A percentile compares a stretch with the other conserved stretches of the same genome.
These are phyloP conservation scores for Metschnikowia aberdeeniae DNA, from an alignment of 805 yeast species.

Conservation along the genomic window DNA sequence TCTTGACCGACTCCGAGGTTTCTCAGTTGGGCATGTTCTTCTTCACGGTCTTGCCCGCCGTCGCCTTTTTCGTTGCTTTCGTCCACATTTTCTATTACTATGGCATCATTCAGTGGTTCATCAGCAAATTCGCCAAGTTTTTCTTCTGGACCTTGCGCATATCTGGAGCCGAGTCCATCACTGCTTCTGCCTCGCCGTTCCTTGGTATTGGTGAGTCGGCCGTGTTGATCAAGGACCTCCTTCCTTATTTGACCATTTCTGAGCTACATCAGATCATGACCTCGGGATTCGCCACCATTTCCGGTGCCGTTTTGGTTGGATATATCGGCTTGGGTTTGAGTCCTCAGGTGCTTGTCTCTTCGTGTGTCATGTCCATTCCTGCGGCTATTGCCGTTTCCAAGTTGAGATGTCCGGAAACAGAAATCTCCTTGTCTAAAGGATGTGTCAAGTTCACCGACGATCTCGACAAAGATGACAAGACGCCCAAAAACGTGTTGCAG, in stretches of 20 bases:
- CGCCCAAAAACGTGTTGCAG: conserved; percentile 49
- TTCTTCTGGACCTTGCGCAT: conserved; percentile 58
- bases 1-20: conserved; percentile 42
- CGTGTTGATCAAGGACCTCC: conserved; percentile 53
- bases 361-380: conserved; percentile 68
- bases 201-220: conserved; percentile 66
- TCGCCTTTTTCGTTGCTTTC: conserved; percentile 59
- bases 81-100: conserved; percentile 57
- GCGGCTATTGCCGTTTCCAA: conserved; percentile 59
- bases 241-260: conserved; percentile 56
- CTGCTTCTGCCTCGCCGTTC: conserved; percentile 65
- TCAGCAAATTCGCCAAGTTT: conserved; percentile 52
- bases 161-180: conserved; percentile 62
- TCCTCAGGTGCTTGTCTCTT: conserved; percentile 59
- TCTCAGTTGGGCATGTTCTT: conserved; percentile 45
- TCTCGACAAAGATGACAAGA: conserved; percentile 26
- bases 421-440: conserved; percentile 49
- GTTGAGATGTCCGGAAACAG: conserved; percentile 56
- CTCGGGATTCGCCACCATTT: conserved; percentile 61
- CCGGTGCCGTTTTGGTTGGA: conserved; percentile 61
- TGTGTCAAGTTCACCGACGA: conserved; percentile 45
- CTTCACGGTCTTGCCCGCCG: conserved; percentile 59
- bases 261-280: conserved; percentile 61
- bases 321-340: conserved; percentile 61
- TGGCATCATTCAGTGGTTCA: conserved; percentile 58